These are phyloP conservation scores for Huiozyma sinensis DNA, from an alignment of 805 yeast genomes.

Conservation along the genomic window DNA sequence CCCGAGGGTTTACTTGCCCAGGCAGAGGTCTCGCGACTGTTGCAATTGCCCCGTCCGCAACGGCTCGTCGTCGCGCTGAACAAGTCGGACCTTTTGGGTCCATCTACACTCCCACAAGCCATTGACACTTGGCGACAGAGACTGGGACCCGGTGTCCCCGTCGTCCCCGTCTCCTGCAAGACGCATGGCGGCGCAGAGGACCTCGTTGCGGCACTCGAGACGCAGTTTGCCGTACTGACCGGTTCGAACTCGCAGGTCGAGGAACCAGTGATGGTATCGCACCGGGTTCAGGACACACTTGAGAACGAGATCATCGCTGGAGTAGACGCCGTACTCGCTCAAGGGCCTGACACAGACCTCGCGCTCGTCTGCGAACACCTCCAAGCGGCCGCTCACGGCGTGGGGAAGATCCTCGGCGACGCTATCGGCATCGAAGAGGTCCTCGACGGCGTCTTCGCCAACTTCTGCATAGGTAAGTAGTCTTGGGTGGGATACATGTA, in stretches of 20 bases:
- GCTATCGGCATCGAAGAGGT: conserved; percentile 84
- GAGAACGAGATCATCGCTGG: conserved; percentile 69
- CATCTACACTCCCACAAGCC: conserved; percentile 11
- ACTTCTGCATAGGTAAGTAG: conserved; percentile 88
- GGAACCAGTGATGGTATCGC: conserved; percentile 64
- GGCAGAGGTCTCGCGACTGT: conserved; percentile 1
- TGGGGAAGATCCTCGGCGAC: conserved; percentile 87
- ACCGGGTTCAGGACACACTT: conserved; percentile 65
- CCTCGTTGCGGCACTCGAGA: background rate
- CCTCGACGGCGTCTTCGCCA: conserved; percentile 80
- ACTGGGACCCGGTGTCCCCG: background rate
- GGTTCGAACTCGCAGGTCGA: conserved; percentile 11
- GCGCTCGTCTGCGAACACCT: conserved; percentile 75
- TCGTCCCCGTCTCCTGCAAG: conserved; percentile 49
- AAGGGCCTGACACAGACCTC: conserved; percentile 45
- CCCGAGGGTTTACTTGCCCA: background rate
- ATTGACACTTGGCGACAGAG: background rate
- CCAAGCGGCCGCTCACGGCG: conserved; percentile 65
- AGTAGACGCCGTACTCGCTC: conserved; percentile 47
- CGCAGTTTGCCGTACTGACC: background rate
- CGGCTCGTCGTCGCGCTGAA: conserved; percentile 36
- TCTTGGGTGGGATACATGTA: conserved; percentile 63
- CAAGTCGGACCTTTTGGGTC: conserved; percentile 42
- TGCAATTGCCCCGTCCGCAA: conserved; percentile 8
- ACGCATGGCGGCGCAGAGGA: conserved; percentile 19